phyloP scores from a whole-genome alignment of 2,329 filamentous ascomycete genomes.

The Pestalotiopsis sp. region DNA sequence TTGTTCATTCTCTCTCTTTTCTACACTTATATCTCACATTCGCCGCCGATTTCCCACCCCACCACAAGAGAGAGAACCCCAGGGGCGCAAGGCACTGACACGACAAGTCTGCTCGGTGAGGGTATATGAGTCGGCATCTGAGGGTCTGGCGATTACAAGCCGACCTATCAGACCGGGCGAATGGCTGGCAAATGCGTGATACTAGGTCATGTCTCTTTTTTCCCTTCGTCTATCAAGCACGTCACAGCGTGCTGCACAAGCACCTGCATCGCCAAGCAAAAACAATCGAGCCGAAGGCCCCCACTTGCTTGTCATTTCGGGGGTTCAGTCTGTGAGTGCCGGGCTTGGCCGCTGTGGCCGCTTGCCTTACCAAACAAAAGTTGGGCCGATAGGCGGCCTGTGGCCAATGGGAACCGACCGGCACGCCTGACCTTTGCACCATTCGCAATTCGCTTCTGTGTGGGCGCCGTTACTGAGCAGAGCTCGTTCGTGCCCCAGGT shows the following conservation, averaged over 20 bases:
- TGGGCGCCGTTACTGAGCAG: background rate
- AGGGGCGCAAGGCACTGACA: background rate
- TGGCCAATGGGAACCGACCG: background rate
- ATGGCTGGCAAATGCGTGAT: background rate
- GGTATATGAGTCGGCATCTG: background rate
- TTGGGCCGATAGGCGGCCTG: background rate
- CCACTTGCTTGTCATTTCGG: background rate
- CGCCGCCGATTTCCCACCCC: background rate
- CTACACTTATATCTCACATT: background rate
- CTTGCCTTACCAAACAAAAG: background rate
- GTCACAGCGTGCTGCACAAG: background rate
- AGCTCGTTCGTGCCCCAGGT: background rate
- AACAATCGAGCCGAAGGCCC: background rate
- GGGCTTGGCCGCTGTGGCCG: background rate
- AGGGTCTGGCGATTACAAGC: background rate
- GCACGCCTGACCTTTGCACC: background rate
- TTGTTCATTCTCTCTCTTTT: background rate
- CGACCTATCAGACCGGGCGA: background rate
- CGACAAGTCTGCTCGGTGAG: background rate
- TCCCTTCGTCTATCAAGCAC: background rate
- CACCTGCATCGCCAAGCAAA: background rate
- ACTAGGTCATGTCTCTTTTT: background rate
- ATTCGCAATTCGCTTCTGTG: background rate
- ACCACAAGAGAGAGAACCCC: background rate
- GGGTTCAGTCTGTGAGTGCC: background rate